Evolutionary conservation across 352 stramenopile genomes (phyloP).

Genomic region (Globisporangium orthogonon): DNA sequence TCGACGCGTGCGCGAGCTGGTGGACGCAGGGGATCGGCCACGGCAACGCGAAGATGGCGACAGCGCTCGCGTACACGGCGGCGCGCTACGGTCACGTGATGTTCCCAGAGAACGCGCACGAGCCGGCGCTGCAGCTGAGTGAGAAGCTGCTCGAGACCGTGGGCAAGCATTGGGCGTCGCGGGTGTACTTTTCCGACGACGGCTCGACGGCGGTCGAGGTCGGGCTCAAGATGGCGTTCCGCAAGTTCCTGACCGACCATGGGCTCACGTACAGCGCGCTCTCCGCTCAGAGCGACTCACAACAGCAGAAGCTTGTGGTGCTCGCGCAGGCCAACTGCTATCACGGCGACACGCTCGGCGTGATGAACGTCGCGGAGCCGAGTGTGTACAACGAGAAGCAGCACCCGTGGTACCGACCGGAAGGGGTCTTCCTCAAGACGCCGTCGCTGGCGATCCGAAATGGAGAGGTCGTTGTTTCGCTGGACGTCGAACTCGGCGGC

Average conservation of each 20-base stretch:
- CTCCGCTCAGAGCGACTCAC: constrained; percentile 5
- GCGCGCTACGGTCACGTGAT: constrained; percentile 90
- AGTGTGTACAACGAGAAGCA: constrained; percentile 90
- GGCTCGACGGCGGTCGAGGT: constrained; percentile 89
- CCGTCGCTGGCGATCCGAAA: constrained; percentile 64
- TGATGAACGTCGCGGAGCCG: constrained; percentile 89
- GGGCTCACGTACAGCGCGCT: constrained; percentile 51
- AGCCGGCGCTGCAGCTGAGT: constrained; percentile 73
- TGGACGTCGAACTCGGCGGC: constrained; percentile 41
- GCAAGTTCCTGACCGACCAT: constrained; percentile 75
- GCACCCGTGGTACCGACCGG: constrained; percentile 88
- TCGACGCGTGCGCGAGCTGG: constrained; percentile 90
- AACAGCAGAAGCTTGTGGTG: constrained; percentile 54
- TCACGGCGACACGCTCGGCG: constrained; percentile 88
- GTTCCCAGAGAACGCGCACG: constrained; percentile 89
- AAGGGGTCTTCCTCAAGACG: constrained; percentile 76
- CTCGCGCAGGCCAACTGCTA: constrained; percentile 89
- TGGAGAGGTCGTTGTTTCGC: constrained; percentile 47
- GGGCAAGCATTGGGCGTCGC: constrained; percentile 76
- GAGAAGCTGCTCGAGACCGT: constrained; percentile 75
- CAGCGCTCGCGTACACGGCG: constrained; percentile 83
- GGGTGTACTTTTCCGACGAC: constrained; percentile 91
- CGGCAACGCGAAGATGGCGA: constrained; percentile 84
- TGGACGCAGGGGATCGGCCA: constrained; percentile 92
- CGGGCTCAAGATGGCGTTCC: constrained; percentile 90